Evolutionary conservation across 2,329 filamentous ascomycete genomes (phyloP).

Genomic region (Colletotrichum caudatum): DNA sequence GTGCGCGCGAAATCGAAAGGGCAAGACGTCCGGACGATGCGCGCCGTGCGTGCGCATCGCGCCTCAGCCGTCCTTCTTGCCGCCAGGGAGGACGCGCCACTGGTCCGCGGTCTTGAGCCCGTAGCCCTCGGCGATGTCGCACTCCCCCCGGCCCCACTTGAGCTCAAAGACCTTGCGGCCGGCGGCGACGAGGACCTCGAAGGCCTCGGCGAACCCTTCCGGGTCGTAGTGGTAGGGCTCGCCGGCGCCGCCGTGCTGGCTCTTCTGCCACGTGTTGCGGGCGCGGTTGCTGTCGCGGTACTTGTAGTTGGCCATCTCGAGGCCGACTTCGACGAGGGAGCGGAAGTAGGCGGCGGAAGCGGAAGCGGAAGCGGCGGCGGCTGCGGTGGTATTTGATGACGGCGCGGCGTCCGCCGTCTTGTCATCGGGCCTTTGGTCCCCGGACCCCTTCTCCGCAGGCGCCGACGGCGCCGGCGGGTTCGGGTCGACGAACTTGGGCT

Average conservation of each 20-base stretch:
- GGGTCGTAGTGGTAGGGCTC: constrained; percentile 66
- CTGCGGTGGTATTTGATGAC: not conserved
- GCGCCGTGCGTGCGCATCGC: no score
- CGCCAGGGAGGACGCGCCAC: constrained; percentile 60
- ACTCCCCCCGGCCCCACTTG: constrained; percentile 62
- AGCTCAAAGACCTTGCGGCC: constrained; percentile 56
- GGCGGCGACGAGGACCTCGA: constrained; percentile 60
- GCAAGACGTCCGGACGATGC: not conserved
- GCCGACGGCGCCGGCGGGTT: constrained; percentile 50
- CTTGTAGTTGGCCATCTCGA: constrained; percentile 58
- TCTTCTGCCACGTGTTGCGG: constrained; percentile 65
- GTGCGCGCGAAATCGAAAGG: not conserved
- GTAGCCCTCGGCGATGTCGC: constrained; percentile 53
- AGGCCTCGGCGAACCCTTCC: constrained; percentile 57
- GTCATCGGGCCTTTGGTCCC: constrained; percentile 9
- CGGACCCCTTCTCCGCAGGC: constrained; percentile 23
- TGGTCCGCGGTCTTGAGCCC: constrained; percentile 57
- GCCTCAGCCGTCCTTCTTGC: constrained; percentile 41
- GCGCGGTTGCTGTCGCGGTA: constrained; percentile 52
- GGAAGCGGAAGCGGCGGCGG: no score
- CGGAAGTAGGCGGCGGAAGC: constrained; percentile 12
- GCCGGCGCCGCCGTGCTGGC: constrained; percentile 63
- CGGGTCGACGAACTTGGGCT: constrained; percentile 53
- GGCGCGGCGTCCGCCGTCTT: not conserved
- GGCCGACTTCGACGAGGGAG: constrained; percentile 45